phyloP scores from a whole-genome alignment of 2,329 filamentous ascomycete genomes.

The Ophiostoma sp. region DNA sequence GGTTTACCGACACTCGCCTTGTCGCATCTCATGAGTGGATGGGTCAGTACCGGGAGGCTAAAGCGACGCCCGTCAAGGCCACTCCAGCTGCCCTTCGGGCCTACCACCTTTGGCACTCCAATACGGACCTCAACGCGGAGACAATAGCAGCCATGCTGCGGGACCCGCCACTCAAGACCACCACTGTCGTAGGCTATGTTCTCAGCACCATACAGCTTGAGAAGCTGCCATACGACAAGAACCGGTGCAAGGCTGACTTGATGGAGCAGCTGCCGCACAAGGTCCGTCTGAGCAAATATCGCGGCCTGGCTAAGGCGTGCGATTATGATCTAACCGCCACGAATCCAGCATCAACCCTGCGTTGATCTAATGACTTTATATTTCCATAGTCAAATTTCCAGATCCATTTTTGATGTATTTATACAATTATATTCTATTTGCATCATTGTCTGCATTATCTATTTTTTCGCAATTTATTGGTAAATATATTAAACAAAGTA shows the following conservation, averaged over 20 bases:
- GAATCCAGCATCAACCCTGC: neutral
- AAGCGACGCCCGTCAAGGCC: conserved; percentile 26
- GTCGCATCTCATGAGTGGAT: conserved; percentile 41
- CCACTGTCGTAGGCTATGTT: conserved; percentile 56
- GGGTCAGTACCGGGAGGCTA: conserved; percentile 34
- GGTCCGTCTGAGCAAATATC: conserved; percentile 30
- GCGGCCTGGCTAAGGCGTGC: conserved; percentile 31
- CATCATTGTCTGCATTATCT: too few species aligned
- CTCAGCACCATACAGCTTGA: conserved; percentile 50
- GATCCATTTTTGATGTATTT: neutral
- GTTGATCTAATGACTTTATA: neutral
- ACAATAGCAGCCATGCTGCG: conserved; percentile 53
- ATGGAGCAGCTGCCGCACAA: conserved; percentile 34
- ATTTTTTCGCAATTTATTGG: too few species aligned
- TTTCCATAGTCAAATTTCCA: neutral
- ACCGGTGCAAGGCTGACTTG: conserved; percentile 44
- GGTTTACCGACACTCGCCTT: conserved; percentile 38
- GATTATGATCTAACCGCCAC: conserved; percentile 8
- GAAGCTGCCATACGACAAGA: conserved; percentile 45
- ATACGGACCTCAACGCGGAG: conserved; percentile 44
- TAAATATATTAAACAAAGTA: too few species aligned
- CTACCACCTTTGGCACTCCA: conserved; percentile 60
- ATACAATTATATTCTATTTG: neutral
- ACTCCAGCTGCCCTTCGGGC: conserved; percentile 44
- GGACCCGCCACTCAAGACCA: conserved; percentile 52